Base-by-base conservation (phyloP, 768 basidiomycete species). In the Russula ochroleuca region DNA sequence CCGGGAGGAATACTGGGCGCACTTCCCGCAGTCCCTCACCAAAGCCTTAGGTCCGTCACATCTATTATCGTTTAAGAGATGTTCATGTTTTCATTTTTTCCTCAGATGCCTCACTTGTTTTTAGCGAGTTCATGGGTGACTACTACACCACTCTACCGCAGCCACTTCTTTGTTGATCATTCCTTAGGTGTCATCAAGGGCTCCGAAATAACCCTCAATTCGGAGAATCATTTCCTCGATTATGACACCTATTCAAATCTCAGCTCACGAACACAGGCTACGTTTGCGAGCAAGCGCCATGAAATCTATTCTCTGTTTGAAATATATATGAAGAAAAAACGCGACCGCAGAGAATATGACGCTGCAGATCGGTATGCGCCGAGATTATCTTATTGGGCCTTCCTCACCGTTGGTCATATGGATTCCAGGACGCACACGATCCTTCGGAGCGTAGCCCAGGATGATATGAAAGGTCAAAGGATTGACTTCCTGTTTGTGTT, bases 111-210 rank as follows among this genome's bases (percentile, higher is more conserved):
- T 76, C 81, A 6, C 75, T 85, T 9, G 84, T 88, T 0, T 90
- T 82, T 69, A 83, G 80, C 50, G 87, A 90, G 70, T 73, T 90
- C 23, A 79, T 89, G 65, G 87, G 87, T 83, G 59, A 47, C 15
- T 21, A 9, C 17, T 6, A 38, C n/a, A 2, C 40, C 0, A 5
- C 10, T 5, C 13, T 37, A 6, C 40, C 21, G 19, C 31, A 19
- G 1, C 11, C 17, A 23, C 33, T 17, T 0, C 11, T 14, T 10
- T 14, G 23, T 50, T 54, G 31, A 61, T 41, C 3, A 6, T n/a
- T 23, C 9, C 6, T 5, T 40, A 73, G 87, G 87, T 43, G 81
- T 87, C 11, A 84, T 90, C 64, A 80, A 83, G 68, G 88, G 88
- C 15, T 87, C 87, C 0, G 86, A 88, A 68, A 72, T 74, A 48